phyloP scores from a whole-genome alignment of 2,329 filamentous ascomycete genomes.

The Ceratocystiopsis sp. region DNA sequence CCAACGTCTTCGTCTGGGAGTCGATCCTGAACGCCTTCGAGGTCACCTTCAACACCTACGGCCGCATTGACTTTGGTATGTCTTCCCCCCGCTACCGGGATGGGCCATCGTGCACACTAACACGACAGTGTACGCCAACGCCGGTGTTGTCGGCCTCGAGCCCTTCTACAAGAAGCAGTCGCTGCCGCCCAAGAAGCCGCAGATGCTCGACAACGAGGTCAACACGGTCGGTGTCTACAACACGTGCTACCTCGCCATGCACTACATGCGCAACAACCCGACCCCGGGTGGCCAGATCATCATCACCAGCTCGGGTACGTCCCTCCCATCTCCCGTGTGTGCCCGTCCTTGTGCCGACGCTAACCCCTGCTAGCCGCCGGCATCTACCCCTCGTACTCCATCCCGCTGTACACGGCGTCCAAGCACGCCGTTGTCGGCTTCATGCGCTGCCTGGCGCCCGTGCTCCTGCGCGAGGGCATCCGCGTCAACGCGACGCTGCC shows the following conservation, averaged over 20 bases:
- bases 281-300: slow-evolving; percentile 1
- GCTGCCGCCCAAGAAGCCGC: slow-evolving; percentile 1
- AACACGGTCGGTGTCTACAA: slow-evolving; percentile 9
- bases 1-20: slow-evolving; percentile 7
- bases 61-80: slow-evolving; percentile 10
- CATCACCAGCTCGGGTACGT: slow-evolving; percentile 4
- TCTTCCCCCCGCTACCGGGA: no score
- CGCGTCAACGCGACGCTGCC: slow-evolving; percentile 5
- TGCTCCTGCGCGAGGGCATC: slow-evolving; percentile 1
- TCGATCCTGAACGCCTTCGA: slow-evolving; percentile 19
- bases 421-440: slow-evolving; percentile 4
- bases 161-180: slow-evolving; percentile 1
- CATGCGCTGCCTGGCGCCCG: slow-evolving; percentile 1
- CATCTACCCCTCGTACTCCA: slow-evolving; percentile 2
- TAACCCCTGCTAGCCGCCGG: not conserved
- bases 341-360: not conserved
- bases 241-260: slow-evolving; percentile 5
- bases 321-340: slow-evolving; percentile 1
- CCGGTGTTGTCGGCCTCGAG: slow-evolving; percentile 1
- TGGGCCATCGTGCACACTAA: no score
- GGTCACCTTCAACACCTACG: slow-evolving; percentile 15
- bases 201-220: slow-evolving; percentile 9
- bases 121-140: slow-evolving; percentile 2
- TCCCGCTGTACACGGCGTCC: slow-evolving; percentile 4
- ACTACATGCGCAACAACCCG: slow-evolving; percentile 7